These are phyloP conservation scores for Blastobotrys illinoisensis DNA, from an alignment of 1,139 yeast species.

Conservation along the genomic window DNA sequence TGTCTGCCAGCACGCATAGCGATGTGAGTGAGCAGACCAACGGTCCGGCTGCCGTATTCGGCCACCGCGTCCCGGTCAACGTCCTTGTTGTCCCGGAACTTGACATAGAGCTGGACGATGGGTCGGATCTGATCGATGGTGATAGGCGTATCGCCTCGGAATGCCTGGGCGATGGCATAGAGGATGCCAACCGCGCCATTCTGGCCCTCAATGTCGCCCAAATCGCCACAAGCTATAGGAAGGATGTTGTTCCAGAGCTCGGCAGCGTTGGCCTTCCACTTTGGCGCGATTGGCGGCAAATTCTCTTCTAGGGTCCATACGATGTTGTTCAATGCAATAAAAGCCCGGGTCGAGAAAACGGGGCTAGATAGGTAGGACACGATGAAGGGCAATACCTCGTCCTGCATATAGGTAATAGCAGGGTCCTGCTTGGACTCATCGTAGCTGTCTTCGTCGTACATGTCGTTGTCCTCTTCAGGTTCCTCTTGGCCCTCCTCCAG, in stretches of 20 bases:
- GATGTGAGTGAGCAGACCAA: constrained; percentile 52
- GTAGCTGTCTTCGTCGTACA: constrained; percentile 14
- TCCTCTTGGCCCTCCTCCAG: constrained; percentile 13
- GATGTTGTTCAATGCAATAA: constrained; percentile 63
- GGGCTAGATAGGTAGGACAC: constrained; percentile 16
- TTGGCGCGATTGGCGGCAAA: constrained; percentile 15
- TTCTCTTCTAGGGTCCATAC: constrained; percentile 30
- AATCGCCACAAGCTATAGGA: constrained; percentile 3
- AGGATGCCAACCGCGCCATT: constrained; percentile 50
- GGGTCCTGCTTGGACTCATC: constrained; percentile 11
- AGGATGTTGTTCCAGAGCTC: constrained; percentile 27
- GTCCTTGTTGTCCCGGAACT: constrained; percentile 9
- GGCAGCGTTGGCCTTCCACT: constrained; percentile 27
- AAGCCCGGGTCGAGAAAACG: constrained; percentile 42
- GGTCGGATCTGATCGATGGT: constrained; percentile 16
- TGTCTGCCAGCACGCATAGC: constrained; percentile 44
- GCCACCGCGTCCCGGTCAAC: constrained; percentile 19
- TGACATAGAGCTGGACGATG: constrained; percentile 15
- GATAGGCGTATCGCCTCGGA: constrained; percentile 35
- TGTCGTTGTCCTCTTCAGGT: constrained; percentile 12
- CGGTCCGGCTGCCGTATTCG: constrained; percentile 24
- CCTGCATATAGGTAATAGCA: constrained; percentile 14
- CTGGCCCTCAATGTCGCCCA: constrained; percentile 35
- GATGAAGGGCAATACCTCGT: constrained; percentile 19
- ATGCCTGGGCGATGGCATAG: constrained; percentile 54